A percentile compares a stretch with the other conserved stretches of the same genome.
These are phyloP conservation scores for Trebouxia gelatinosa DNA, from an alignment of 163 green algal species.

Conservation along the genomic window DNA sequence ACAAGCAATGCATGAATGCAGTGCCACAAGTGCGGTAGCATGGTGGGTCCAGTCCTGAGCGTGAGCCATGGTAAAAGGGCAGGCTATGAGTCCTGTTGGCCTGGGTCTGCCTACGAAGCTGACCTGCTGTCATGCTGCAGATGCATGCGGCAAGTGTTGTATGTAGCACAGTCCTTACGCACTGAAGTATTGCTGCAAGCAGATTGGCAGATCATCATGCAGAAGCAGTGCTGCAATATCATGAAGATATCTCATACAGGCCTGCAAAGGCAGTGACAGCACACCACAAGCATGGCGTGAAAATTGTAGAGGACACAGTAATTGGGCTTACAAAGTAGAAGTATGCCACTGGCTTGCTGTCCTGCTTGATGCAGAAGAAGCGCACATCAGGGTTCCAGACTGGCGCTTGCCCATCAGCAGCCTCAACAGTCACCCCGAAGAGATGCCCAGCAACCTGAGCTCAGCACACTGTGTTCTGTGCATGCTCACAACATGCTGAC, in stretches of 20 bases:
- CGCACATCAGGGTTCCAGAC: constrained; percentile 90
- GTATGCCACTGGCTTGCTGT: constrained; percentile 70
- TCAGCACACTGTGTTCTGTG: constrained; percentile 24
- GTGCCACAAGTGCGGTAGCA: too few relatives aligned
- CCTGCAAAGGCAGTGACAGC: background rate
- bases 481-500: background rate
- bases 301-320: too few relatives aligned
- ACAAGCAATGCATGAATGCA: too few relatives aligned
- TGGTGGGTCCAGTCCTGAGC: too few relatives aligned
- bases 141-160: too few relatives aligned
- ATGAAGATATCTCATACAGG: background rate
- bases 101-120: too few relatives aligned
- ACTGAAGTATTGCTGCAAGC: background rate
- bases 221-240: background rate
- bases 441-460: constrained; percentile 81
- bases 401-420: constrained; percentile 79
- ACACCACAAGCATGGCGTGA: background rate
- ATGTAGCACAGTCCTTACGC: too few relatives aligned
- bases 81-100: too few relatives aligned
- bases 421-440: constrained; percentile 87
- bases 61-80: too few relatives aligned
- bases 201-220: background rate
- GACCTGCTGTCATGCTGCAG: too few relatives aligned
- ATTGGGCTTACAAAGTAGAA: constrained; percentile 85
- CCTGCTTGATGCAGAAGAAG: constrained; percentile 82